Evolutionary conservation across 176 grass and related monocot species (phyloP).

Genomic region (Thinopyrum elongatum): DNA sequence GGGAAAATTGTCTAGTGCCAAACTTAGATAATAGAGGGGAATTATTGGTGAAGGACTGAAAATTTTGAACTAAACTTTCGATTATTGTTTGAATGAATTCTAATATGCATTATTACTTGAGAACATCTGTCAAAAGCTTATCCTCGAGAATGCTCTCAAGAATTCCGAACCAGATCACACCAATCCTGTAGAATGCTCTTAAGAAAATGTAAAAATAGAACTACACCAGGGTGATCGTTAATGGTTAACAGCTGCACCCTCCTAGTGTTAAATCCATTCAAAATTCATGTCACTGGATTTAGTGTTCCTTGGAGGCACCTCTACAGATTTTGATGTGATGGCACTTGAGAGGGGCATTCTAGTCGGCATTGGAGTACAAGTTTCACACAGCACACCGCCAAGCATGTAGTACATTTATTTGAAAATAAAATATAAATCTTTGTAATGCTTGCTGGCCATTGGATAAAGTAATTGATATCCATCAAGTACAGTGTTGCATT

Average conservation of each 20-base stretch:
- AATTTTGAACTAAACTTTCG: background rate
- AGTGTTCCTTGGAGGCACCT: constrained; percentile 15
- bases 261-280: constrained; percentile 16
- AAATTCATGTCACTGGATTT: constrained; percentile 10
- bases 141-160: background rate
- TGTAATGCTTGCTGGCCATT: no score
- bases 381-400: no score
- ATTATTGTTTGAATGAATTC: background rate
- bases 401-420: no score
- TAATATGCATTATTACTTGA: background rate
- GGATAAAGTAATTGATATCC: no score
- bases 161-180: background rate
- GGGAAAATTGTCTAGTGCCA: background rate
- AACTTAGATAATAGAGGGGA: background rate
- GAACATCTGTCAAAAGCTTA: background rate
- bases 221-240: constrained; percentile 19
- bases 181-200: background rate
- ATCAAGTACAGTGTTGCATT: no score
- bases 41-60: background rate
- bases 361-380: background rate
- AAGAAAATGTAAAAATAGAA: constrained; percentile 1
- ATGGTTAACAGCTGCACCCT: constrained; percentile 24
- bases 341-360: background rate
- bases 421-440: no score
- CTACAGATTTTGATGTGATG: background rate